Percentiles rank a stretch among this genome's conserved stretches.
These are phyloP conservation scores for Selaginella moellendorffii DNA, from an alignment of 75 land plant species.

Conservation along the genomic window DNA sequence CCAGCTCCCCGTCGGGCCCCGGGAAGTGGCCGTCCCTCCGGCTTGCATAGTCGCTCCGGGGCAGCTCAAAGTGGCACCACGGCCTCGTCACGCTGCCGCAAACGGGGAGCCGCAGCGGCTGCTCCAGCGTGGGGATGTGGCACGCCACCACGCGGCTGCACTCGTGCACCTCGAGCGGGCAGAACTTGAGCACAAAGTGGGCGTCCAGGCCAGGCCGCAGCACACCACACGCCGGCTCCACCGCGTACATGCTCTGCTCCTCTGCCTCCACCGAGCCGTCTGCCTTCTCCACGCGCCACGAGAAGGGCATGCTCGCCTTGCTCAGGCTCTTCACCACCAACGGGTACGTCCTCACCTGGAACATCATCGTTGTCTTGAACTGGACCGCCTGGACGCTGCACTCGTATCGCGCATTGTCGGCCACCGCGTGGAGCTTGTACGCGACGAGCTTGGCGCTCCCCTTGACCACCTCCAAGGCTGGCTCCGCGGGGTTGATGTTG, in stretches of 20 bases:
- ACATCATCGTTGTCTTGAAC: conserved; percentile 34
- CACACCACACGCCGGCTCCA: conserved; percentile 11
- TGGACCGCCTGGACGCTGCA: conserved; percentile 17
- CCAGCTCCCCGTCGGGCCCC: conserved; percentile 16
- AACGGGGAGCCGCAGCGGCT: conserved; percentile 4
- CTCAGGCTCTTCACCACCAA: conserved; percentile 19
- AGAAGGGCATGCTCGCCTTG: conserved; percentile 13
- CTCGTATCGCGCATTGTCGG: conserved; percentile 19
- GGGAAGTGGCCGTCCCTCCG: conserved; percentile 5
- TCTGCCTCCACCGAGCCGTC: conserved; percentile 8
- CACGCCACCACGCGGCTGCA: conserved; percentile 16
- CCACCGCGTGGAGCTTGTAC: conserved; percentile 20
- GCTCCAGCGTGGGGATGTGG: conserved; percentile 16
- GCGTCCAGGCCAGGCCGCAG: neutral
- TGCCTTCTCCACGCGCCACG: conserved; percentile 13
- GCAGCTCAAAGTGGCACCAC: conserved; percentile 31
- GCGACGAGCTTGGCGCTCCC: conserved; percentile 12
- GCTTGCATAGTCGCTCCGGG: conserved; percentile 14
- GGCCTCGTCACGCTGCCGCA: conserved; percentile 21
- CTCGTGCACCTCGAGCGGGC: conserved; percentile 23
- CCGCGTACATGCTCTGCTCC: conserved; percentile 14
- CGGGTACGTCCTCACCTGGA: conserved; percentile 15
- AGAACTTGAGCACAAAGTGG: conserved; percentile 11
- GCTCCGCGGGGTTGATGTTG: conserved; percentile 6
- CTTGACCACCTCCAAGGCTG: conserved; percentile 15